Evolutionary conservation across 2,329 filamentous ascomycete species (phyloP), one percentile per base, ranked within the genome.

Genomic region (Aspergillus phoenicis): DNA sequence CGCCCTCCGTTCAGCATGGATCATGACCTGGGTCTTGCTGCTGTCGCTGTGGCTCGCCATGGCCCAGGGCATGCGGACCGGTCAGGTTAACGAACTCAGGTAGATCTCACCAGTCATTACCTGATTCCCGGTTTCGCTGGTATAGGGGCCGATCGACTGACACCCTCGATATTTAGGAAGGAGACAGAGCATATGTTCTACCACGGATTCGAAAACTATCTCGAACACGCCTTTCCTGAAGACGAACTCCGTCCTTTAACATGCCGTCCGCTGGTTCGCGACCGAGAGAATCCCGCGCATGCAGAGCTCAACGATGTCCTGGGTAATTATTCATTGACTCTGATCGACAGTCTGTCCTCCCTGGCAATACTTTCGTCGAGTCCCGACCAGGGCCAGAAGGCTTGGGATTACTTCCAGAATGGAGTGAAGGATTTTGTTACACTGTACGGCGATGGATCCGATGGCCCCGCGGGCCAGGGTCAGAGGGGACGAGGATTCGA

Each of bases 171-270:
- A 13, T 62, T 6, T 13, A 78, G 80, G 65, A 77, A 76, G 68
- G 80, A 82, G 68, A 79, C 80, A 56, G 79, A 82, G 65, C 76
- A 91, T 68, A 92, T 98, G 84, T 98, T 98, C 81, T 97, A 96
- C 77, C 95, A 99, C 82, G 95, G 95, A 62, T 98, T 89, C 80
- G 88, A 93, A 78, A 96, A 94, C 77, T 99, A 99, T 81, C 95
- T 97, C 88, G 80, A 86, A 66, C 84, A 96, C 77, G 95, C 93
- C 60, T 99, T 97, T 72, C 95, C 95, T 11, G 95, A 98, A 77
- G 95, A 99, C 73, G 95, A 94, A 86, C 82, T 99, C 60, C 90
- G 91, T 49, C 95, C 95, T 8, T 81, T 99, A 20, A 88, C 91
- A 26, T 99, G 95, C 78, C 82, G 82, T 15, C 92, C 95, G 5